Conservation (phyloP, 169 alveolate genomes). For the Babesia caballi region DNA sequence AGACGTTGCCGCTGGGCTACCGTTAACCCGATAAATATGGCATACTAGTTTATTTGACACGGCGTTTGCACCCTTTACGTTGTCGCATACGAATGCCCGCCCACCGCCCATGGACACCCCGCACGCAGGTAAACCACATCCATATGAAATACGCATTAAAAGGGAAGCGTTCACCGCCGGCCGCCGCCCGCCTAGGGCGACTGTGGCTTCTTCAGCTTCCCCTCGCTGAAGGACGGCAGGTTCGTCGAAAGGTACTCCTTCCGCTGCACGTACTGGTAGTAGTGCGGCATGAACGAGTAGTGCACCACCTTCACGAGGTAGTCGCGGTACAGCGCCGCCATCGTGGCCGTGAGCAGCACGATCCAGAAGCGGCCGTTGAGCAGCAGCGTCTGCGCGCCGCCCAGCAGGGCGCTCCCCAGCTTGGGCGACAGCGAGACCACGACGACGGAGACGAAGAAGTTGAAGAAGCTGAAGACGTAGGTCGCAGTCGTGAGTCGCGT, state of each 20-base stretch:
- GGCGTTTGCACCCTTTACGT: no score
- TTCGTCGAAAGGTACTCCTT: slow-evolving; percentile 41
- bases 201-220: no score
- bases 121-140: no score
- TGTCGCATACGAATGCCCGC: no score
- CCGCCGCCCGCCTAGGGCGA: no score
- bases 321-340: slow-evolving; percentile 54
- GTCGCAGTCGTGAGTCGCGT: slow-evolving; percentile 61
- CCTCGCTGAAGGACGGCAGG: neutral
- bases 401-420: slow-evolving; percentile 19
- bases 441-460: slow-evolving; percentile 45
- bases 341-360: slow-evolving; percentile 24
- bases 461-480: slow-evolving; percentile 58
- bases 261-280: slow-evolving; percentile 60
- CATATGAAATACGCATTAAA: no score
- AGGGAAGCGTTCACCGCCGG: no score
- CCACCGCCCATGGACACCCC: no score
- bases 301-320: slow-evolving; percentile 42
- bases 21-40: neutral
- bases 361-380: slow-evolving; percentile 54
- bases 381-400: slow-evolving; percentile 33
- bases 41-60: no score
- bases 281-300: slow-evolving; percentile 60
- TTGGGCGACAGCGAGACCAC: slow-evolving; percentile 37
- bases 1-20: neutral